Base-by-base conservation (phyloP, 129 eudicot species). In the Gnaphalium uliginosum region DNA sequence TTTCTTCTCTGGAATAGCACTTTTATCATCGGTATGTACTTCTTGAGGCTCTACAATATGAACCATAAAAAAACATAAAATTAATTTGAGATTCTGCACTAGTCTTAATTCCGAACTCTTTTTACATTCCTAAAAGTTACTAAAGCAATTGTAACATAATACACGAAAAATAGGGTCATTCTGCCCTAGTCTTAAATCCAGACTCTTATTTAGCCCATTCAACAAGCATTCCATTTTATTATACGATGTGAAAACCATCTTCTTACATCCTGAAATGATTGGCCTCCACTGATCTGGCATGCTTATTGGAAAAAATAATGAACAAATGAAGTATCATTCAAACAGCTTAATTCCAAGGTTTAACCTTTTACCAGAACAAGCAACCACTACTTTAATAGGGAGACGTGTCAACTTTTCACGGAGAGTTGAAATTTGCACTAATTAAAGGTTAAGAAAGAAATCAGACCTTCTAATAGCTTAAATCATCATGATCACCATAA, bases 1-100 rank as follows among this genome's bases (percentile, higher is more conserved):
- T 79, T 86, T 88, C 88, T 86, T 90, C 70, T 93, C 98, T 51
- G 79, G 69, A 77, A 80, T 83, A 50, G 73, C 82, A 71, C 78
- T 83, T 58, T 80, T 87, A 61, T 88, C 92, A 48, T 93, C 87
- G 53, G 81, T 78, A 73, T 82, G 90, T 25, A 82, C 82, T 62
- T 80, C 91, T 60, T 71, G 68, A 24, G 83, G 78, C 26, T 82
- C 91, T 86, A 73, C 41, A 67, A 21, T 63, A 74, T 62, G 35
- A 71, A 83, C 25, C 76, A 82, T 65, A 78, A 29, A 68, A 78
- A 50, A 62, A 22, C 39, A 78, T 66, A 50, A 62, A 78, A 14
- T 51, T 48, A 11, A 11, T 48, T 48, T 17, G 57, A 50, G 17
- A 53, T 53, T 53, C 59, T n/a, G 13, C 58, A 53, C 59, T 18